These are phyloP conservation scores for Pistacia integerrima DNA, from an alignment of 345 rosid species.

Conservation along the genomic window DNA sequence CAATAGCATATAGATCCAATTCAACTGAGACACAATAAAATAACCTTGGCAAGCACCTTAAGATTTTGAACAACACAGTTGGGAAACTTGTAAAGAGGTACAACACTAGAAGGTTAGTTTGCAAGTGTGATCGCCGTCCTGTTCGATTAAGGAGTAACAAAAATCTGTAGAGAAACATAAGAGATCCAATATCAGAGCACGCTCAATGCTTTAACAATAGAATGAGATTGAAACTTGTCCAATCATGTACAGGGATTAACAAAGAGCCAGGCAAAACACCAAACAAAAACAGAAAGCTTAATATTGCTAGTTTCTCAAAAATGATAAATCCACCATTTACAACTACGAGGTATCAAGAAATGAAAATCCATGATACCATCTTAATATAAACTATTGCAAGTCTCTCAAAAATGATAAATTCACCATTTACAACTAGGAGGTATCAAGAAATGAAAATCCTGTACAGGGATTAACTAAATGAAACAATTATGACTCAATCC, in stretches of 20 bases:
- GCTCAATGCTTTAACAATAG: neutral
- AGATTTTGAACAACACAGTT: slow-evolving; percentile 38
- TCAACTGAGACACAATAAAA: neutral
- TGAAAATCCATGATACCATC: neutral
- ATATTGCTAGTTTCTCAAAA: too few relatives aligned
- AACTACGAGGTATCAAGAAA: neutral
- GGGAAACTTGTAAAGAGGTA: slow-evolving; percentile 48
- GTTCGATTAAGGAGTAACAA: slow-evolving; percentile 45
- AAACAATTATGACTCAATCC: too few relatives aligned
- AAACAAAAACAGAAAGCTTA: neutral
- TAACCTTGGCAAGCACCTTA: slow-evolving; percentile 35
- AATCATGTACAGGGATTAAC: too few relatives aligned
- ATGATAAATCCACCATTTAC: neutral
- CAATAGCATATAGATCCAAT: neutral
- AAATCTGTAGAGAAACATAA: slow-evolving; percentile 27
- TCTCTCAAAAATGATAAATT: neutral
- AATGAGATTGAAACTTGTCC: too few relatives aligned
- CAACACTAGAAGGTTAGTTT: slow-evolving; percentile 42
- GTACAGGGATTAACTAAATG: neutral
- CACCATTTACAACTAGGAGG: neutral
- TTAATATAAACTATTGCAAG: neutral
- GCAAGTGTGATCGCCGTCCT: slow-evolving; percentile 38
- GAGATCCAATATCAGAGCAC: neutral
- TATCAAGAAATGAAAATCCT: neutral
- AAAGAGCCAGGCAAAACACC: too few relatives aligned